Conservation (phyloP, 768 basidiomycete species). For the Leccinum longicurvipes region DNA sequence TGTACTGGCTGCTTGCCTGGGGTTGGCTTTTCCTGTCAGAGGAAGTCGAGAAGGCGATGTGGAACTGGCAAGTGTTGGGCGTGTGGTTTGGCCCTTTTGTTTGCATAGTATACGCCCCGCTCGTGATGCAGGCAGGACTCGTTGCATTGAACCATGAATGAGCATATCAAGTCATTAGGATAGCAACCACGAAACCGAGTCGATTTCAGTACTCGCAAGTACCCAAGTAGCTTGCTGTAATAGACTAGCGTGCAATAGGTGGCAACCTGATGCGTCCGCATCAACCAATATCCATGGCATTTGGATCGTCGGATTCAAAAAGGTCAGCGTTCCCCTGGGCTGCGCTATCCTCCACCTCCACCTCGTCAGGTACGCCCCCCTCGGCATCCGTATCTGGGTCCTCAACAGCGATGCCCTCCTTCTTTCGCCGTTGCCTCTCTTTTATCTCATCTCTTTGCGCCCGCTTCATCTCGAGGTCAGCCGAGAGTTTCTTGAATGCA, state of each 20-base stretch:
- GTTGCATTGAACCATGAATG: conserved; percentile 38
- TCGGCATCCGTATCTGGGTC: conserved; percentile 43
- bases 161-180: background rate
- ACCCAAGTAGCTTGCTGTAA: too few relatives aligned
- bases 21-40: conserved; percentile 54
- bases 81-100: conserved; percentile 84
- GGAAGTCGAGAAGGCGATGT: conserved; percentile 51
- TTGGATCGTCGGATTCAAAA: conserved; percentile 49
- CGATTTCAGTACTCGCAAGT: conserved; percentile 1
- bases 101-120: conserved; percentile 73
- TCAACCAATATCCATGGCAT: conserved; percentile 34
- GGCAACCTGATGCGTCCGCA: background rate
- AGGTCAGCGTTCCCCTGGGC: conserved; percentile 28
- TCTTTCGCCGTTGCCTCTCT: conserved; percentile 67
- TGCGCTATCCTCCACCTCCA: conserved; percentile 25
- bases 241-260: background rate
- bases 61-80: conserved; percentile 76
- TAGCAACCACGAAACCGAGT: background rate
- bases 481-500: conserved; percentile 80
- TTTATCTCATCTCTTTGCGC: conserved; percentile 77
- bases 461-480: conserved; percentile 82
- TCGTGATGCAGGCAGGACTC: conserved; percentile 68
- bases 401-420: conserved; percentile 54
- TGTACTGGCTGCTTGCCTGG: conserved; percentile 49
- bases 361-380: conserved; percentile 36